Percentiles rank a stretch among this genome's conserved stretches.
Conservation (phyloP, 306 rosid genomes). For the Lathyrus oleraceus region DNA sequence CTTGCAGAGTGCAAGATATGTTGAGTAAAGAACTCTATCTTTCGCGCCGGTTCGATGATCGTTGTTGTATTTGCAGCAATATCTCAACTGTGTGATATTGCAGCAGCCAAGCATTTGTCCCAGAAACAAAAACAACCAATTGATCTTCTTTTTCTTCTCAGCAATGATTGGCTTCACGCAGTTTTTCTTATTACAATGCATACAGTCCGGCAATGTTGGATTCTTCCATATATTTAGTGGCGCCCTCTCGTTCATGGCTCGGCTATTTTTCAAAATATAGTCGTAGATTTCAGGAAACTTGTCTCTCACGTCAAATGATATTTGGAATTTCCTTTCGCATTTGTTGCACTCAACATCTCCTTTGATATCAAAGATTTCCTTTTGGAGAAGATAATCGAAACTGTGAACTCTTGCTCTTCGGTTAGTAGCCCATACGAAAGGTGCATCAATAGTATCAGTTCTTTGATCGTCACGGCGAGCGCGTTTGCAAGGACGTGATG, state of each 20-base stretch:
- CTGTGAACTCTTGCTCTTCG: conserved; percentile 34
- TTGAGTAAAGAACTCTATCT: conserved; percentile 52
- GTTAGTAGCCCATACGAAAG: conserved; percentile 57
- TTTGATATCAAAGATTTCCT: not conserved
- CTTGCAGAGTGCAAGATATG: conserved; percentile 44
- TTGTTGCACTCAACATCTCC: conserved; percentile 52
- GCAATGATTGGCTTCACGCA: conserved; percentile 43
- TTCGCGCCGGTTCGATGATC: conserved; percentile 67
- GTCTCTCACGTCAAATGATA: conserved; percentile 2
- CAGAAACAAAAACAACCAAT: conserved; percentile 65
- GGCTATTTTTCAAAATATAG: not conserved
- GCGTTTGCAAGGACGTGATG: not conserved
- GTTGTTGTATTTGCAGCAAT: conserved; percentile 49
- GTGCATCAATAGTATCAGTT: conserved; percentile 14
- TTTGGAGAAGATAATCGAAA: not conserved
- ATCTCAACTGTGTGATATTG: conserved; percentile 52
- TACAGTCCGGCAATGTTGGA: conserved; percentile 42
- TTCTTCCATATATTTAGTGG: conserved; percentile 40
- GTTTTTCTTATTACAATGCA: conserved; percentile 36
- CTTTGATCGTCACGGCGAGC: not conserved
- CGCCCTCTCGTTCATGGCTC: conserved; percentile 42
- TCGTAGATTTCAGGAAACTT: not conserved
- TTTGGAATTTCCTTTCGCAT: conserved; percentile 33
- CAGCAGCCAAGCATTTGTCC: conserved; percentile 56
- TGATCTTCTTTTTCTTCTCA: conserved; percentile 35